Base-by-base conservation (phyloP, 352 stramenopile genomes). In the Albugo laibachii region DNA sequence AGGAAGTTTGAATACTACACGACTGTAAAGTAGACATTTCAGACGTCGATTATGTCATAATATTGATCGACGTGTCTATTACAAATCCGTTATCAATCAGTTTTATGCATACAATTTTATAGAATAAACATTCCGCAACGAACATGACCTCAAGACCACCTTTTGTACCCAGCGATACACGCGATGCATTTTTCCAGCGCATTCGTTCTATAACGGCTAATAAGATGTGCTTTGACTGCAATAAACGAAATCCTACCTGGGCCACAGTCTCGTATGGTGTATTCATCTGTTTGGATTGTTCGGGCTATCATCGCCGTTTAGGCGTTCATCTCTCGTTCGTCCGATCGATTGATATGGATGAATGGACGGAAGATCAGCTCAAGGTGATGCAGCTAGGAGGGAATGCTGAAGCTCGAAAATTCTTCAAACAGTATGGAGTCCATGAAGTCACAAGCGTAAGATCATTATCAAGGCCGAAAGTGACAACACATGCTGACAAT, bases 271-370 rank as follows among this genome's bases (percentile, higher is more conserved):
- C 81, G 13, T 97, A 96, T 61, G 92, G 92, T 54, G 83, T 97
- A 37, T 95, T 97, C 54, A 95, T 97, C 54, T 97, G 92, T 55
- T 66, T 97, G 38, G 89, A 96, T 55, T 97, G 91, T 63, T 95
- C 82, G 1, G 88, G 82, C 0, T 88, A 95, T 54, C 92, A 97
- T 57, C 80, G 91, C 31, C 79, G 80, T 27, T 59, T 97, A 43
- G 91, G 91, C 38, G 84, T 96, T 41, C 88, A 97, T 56, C 60
- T 97, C 47, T 92, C 80, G 19, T 97, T 97, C 50, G 87, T 97
- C 53, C 71, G 91, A 24, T 97, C 88, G 27, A 83, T 94, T 31
- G 87, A 97, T 54, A 94, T 97, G 79, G 91, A 97, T 67, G 83
- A 96, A 54, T 97, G 91, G 91, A 96, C 83, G 2, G 81, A 94